Percentiles rank a stretch among this genome's conserved stretches.
Conservation (phyloP, 1,284 basidiomycete genomes). For the Trichosporon sp. region DNA sequence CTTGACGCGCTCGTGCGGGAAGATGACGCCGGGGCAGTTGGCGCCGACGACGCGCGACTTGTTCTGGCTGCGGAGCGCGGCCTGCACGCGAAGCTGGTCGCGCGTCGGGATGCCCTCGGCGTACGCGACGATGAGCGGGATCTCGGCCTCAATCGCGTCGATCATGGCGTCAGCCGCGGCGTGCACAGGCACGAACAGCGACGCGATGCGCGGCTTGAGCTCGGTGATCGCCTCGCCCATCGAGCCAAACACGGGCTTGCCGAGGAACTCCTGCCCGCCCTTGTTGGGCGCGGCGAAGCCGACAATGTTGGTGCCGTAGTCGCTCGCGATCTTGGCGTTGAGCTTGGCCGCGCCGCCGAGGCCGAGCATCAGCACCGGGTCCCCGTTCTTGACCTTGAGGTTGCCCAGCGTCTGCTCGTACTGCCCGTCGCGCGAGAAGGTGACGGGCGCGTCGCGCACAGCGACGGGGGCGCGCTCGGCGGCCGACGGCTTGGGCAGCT, state of each 20-base stretch:
- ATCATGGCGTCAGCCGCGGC: constrained; percentile 82
- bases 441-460: constrained; percentile 9
- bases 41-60: constrained; percentile 80
- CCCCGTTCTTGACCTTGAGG: constrained; percentile 80
- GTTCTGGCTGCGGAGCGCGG: constrained; percentile 82
- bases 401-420: constrained; percentile 74
- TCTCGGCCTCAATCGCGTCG: constrained; percentile 90
- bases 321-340: constrained; percentile 16
- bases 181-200: constrained; percentile 18
- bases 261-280: constrained; percentile 82
- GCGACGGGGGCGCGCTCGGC: not conserved
- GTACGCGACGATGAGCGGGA: constrained; percentile 85
- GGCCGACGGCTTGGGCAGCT: not conserved
- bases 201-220: constrained; percentile 20
- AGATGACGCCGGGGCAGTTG: constrained; percentile 92
- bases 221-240: constrained; percentile 66
- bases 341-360: constrained; percentile 23
- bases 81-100: constrained; percentile 61
- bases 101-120: constrained; percentile 78
- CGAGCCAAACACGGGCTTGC: constrained; percentile 81
- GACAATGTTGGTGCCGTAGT: constrained; percentile 85
- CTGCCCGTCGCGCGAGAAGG: constrained; percentile 45
- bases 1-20: constrained; percentile 79
- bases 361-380: constrained; percentile 81
- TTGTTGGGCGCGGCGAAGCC: constrained; percentile 93